A percentile compares a stretch with the other conserved stretches of the same genome.
Conservation (phyloP, 1,139 yeast species). For the Neolecta irregularis region DNA sequence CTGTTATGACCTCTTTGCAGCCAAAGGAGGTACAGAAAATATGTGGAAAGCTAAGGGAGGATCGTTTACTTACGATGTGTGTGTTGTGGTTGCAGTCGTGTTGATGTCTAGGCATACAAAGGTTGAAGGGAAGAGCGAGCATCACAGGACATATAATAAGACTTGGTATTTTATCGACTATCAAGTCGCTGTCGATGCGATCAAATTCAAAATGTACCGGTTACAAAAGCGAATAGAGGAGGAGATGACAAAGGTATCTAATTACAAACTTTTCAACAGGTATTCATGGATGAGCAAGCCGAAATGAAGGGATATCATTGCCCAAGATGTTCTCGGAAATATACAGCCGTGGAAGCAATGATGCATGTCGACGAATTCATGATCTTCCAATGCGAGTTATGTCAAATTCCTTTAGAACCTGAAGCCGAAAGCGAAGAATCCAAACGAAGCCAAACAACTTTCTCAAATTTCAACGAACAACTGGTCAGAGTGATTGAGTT, state of each 20-base stretch:
- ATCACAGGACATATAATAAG: constrained; percentile 51
- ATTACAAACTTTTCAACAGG: neutral
- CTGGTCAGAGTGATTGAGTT: constrained; percentile 76
- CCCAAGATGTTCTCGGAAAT: constrained; percentile 67
- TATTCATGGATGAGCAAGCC: constrained; percentile 35
- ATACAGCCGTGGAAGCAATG: constrained; percentile 76
- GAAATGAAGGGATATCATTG: constrained; percentile 92
- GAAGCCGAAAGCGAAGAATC: constrained; percentile 82
- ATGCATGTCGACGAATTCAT: constrained; percentile 64
- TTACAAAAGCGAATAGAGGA: constrained; percentile 65
- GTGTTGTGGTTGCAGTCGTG: constrained; percentile 2
- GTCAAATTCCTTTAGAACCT: constrained; percentile 60
- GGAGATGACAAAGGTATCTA: constrained; percentile 41
- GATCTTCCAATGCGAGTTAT: constrained; percentile 70
- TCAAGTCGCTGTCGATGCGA: constrained; percentile 87
- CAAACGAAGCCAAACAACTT: constrained; percentile 61
- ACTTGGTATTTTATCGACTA: constrained; percentile 77
- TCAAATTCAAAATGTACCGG: constrained; percentile 90
- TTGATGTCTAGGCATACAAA: constrained; percentile 13
- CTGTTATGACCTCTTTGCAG: constrained; percentile 64
- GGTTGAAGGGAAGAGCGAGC: constrained; percentile 60
- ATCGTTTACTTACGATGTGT: constrained; percentile 36
- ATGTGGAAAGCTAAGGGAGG: constrained; percentile 71
- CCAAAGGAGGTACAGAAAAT: constrained; percentile 74
- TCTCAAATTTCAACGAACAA: constrained; percentile 75